Percentiles rank a stretch among this genome's conserved stretches.
Evolutionary conservation across 75 land plant genomes (phyloP).

Genomic region (Cunninghamia lanceolata): DNA sequence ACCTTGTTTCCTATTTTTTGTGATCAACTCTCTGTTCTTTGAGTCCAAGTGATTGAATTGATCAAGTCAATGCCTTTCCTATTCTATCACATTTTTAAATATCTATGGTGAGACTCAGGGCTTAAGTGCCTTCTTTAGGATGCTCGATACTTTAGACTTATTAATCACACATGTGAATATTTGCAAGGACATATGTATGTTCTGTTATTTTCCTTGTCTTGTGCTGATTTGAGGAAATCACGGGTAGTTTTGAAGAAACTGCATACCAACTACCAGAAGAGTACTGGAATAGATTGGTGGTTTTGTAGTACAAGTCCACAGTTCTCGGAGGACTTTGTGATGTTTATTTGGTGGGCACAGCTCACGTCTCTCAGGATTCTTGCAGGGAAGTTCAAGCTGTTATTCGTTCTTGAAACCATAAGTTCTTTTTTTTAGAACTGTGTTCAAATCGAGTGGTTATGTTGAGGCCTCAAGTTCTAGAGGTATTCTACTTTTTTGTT

Average conservation of each 20-base stretch:
- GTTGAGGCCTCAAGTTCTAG: constrained; percentile 45
- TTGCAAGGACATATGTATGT: neutral
- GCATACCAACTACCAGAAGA: no score
- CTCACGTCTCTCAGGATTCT: constrained; percentile 94
- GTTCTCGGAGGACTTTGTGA: no score
- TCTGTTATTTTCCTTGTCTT: neutral
- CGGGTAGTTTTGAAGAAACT: no score
- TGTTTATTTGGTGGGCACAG: no score
- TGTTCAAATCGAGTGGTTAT: constrained; percentile 69
- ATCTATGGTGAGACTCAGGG: no score
- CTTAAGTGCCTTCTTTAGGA: no score
- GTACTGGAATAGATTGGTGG: no score
- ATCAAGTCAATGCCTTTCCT: neutral
- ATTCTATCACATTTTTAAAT: no score
- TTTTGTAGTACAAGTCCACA: no score
- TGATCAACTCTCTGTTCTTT: neutral
- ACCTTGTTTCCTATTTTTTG: no score
- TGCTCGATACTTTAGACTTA: no score
- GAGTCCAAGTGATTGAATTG: no score
- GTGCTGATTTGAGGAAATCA: neutral
- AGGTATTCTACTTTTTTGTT: constrained; percentile 34
- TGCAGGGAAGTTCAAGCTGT: constrained; percentile 85
- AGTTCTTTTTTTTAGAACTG: constrained; percentile 77
- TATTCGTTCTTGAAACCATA: constrained; percentile 74
- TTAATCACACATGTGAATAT: neutral